phyloP scores from a whole-genome alignment of 2,329 filamentous ascomycete genomes.

The Colletotrichum sp. region DNA sequence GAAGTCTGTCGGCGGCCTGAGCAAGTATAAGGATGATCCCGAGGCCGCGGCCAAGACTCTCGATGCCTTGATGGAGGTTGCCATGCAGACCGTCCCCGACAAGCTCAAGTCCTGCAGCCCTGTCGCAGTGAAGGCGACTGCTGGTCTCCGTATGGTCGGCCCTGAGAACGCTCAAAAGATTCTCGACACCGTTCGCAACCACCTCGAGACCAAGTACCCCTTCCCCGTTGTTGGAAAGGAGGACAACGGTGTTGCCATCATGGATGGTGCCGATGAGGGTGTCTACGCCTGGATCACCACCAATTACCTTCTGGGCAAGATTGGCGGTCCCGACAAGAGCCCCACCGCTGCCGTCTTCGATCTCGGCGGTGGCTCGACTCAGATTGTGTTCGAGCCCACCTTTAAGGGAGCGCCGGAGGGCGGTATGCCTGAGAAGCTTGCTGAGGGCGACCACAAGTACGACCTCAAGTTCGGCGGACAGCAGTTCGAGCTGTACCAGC shows the following conservation, averaged over 20 bases:
- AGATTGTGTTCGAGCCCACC: conserved; percentile 97
- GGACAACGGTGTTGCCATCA: conserved; percentile 89
- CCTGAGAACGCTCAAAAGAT: conserved; percentile 82
- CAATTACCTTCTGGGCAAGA: conserved; percentile 98
- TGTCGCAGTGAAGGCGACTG: conserved; percentile 96
- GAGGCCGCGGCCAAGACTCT: conserved; percentile 88
- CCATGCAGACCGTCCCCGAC: conserved; percentile 83
- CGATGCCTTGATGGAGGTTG: conserved; percentile 85
- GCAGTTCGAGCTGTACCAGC: conserved; percentile 93
- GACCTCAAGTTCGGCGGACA: conserved; percentile 87
- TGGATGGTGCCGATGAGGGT: conserved; percentile 96
- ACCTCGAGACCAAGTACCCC: conserved; percentile 87
- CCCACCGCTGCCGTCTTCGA: conserved; percentile 96
- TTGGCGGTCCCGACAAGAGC: conserved; percentile 87
- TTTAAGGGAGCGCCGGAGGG: conserved; percentile 76
- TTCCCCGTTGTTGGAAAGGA: conserved; percentile 91
- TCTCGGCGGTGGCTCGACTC: conserved; percentile 93
- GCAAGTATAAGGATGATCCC: conserved; percentile 85
- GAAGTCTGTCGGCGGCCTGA: conserved; percentile 83
- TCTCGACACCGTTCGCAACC: conserved; percentile 79
- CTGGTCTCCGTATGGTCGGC: conserved; percentile 88
- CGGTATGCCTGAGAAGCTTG: conserved; percentile 84
- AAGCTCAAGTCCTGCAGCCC: conserved; percentile 91
- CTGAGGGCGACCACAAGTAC: conserved; percentile 96
- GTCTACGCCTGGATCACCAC: conserved; percentile 99